These are phyloP conservation scores for Hypoxylon perforatum DNA, from an alignment of 495 filamentous ascomycete species.

Conservation along the genomic window DNA sequence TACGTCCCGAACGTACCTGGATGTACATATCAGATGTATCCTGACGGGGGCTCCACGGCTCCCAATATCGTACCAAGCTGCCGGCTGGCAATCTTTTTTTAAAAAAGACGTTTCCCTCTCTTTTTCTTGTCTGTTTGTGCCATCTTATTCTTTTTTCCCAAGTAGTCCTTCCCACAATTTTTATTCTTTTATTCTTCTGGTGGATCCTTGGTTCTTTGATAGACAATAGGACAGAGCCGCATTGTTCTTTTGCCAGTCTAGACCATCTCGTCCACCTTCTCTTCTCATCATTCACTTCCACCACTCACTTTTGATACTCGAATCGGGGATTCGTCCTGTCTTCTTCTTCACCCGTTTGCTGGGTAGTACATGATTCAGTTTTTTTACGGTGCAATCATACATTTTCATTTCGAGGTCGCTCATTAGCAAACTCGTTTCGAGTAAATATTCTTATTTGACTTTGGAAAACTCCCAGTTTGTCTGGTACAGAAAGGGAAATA, in stretches of 20 bases:
- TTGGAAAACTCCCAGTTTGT: slow-evolving; percentile 26
- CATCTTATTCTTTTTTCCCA: slow-evolving; percentile 17
- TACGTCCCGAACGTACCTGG: too few species aligned
- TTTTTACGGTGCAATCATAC: slow-evolving; percentile 7
- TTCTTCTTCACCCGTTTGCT: background rate
- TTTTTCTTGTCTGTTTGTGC: slow-evolving; percentile 12
- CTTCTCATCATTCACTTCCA: slow-evolving; percentile 7
- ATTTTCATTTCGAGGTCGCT: slow-evolving; percentile 11
- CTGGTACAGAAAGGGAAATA: slow-evolving; percentile 33
- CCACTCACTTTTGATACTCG: slow-evolving; percentile 33
- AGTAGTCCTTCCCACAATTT: slow-evolving; percentile 17
- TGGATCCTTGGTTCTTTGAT: slow-evolving; percentile 13
- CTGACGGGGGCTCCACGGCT: background rate
- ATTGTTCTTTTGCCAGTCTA: slow-evolving; percentile 14
- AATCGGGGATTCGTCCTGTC: slow-evolving; percentile 32
- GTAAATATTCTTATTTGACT: slow-evolving; percentile 1
- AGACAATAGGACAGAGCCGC: slow-evolving; percentile 27
- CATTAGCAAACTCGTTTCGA: slow-evolving; percentile 1
- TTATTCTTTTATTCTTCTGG: slow-evolving; percentile 20
- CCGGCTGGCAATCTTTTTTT: slow-evolving; percentile 5
- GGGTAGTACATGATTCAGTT: background rate
- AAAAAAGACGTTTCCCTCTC: slow-evolving; percentile 25
- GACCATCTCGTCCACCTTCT: slow-evolving; percentile 8
- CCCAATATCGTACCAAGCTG: background rate
- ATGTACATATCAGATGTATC: slow-evolving; percentile 16